Conservation (phyloP, 495 filamentous ascomycete genomes). For the Daldinia bambusicola region DNA sequence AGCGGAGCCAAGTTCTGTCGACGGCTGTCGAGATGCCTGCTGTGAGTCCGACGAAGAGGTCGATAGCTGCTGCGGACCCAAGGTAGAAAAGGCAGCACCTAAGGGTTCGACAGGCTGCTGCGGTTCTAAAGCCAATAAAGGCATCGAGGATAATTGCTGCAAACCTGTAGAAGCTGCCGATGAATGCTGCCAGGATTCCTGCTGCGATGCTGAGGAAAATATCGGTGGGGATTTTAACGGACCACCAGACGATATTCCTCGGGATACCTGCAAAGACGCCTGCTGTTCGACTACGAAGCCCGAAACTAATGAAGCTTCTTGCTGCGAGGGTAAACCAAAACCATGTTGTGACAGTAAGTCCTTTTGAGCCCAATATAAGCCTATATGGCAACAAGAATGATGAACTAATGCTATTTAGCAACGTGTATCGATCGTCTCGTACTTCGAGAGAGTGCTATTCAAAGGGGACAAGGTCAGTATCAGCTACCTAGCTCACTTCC, state of each 20-base stretch:
- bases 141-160: constrained; percentile 26
- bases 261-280: constrained; percentile 28
- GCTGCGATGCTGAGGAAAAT: constrained; percentile 23
- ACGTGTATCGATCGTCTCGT: constrained; percentile 62
- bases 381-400: background rate
- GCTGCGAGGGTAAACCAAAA: constrained; percentile 52
- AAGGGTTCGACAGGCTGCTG: constrained; percentile 1
- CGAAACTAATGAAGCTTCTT: constrained; percentile 35
- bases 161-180: constrained; percentile 4
- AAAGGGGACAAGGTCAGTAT: constrained; percentile 29
- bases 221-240: constrained; percentile 4
- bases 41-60: constrained; percentile 15
- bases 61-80: constrained; percentile 20
- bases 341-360: constrained; percentile 54
- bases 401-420: constrained; percentile 48
- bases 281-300: constrained; percentile 28
- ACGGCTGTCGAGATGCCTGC: constrained; percentile 27
- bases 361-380: constrained; percentile 30
- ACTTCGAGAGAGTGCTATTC: constrained; percentile 49
- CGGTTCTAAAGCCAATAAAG: constrained; percentile 4
- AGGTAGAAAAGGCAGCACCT: background rate
- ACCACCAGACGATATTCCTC: constrained; percentile 2
- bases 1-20: constrained; percentile 1
- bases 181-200: constrained; percentile 22
- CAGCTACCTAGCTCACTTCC: background rate